A percentile compares a stretch with the other conserved stretches of the same genome.
Conservation (phyloP, 495 filamentous ascomycete species). For the Xylaria scruposa region DNA sequence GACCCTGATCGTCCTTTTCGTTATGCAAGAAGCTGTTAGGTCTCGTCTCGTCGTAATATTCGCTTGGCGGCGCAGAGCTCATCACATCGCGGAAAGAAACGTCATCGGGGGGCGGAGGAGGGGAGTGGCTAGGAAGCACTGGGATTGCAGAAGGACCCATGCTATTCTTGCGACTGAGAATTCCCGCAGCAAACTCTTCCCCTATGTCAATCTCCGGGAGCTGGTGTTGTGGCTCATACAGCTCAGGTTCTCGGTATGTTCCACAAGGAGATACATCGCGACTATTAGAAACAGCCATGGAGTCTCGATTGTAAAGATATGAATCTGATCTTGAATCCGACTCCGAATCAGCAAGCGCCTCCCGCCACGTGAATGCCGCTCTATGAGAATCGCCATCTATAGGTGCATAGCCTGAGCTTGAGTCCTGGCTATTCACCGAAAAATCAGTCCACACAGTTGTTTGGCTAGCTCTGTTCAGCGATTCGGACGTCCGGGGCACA, state of each 20-base stretch:
- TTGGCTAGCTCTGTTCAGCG: conserved; percentile 56
- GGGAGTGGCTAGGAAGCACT: conserved; percentile 44
- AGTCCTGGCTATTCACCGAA: conserved; percentile 56
- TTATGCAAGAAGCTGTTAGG: conserved; percentile 49
- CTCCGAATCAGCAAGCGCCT: conserved; percentile 38
- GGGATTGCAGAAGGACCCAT: conserved; percentile 32
- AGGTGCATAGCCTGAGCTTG: conserved; percentile 39
- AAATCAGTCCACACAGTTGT: conserved; percentile 64
- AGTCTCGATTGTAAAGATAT: conserved; percentile 34
- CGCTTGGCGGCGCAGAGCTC: conserved; percentile 39
- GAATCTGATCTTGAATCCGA: conserved; percentile 39
- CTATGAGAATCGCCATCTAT: conserved; percentile 37
- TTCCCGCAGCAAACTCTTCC: conserved; percentile 41
- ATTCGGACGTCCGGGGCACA: conserved; percentile 51
- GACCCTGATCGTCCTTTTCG: conserved; percentile 39
- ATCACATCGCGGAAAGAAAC: conserved; percentile 32
- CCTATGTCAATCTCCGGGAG: conserved; percentile 48
- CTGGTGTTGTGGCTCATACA: conserved; percentile 37
- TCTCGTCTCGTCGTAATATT: conserved; percentile 51
- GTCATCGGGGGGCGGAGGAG: conserved; percentile 40
- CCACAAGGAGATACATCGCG: conserved; percentile 32
- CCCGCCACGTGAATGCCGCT: conserved; percentile 35
- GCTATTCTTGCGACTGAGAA: conserved; percentile 35
- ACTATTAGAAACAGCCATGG: conserved; percentile 31
- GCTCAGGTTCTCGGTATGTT: conserved; percentile 30